Evolutionary conservation across 768 basidiomycete genomes (phyloP).

Genomic region (Suillus fuscotomentosus): DNA sequence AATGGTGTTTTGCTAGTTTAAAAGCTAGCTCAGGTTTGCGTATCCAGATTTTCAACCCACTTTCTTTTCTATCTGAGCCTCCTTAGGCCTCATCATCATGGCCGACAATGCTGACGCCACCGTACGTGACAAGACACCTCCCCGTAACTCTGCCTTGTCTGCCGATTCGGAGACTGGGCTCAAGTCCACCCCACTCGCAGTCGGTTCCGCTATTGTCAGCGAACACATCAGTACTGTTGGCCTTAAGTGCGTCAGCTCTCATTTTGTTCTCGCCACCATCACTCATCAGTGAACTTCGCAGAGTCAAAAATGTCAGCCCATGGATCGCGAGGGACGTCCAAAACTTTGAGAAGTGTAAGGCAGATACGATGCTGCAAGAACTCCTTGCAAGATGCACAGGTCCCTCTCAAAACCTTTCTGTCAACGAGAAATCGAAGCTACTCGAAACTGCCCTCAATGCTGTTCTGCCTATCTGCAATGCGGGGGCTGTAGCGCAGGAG

Average conservation of each 20-base stretch:
- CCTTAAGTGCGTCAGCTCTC: background rate
- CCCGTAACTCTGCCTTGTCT: background rate
- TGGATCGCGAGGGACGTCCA: background rate
- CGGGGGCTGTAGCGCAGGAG: background rate
- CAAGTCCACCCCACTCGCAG: background rate
- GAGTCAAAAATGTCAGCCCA: background rate
- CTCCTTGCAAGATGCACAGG: background rate
- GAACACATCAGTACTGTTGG: background rate
- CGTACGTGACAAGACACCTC: background rate
- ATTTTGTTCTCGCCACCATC: background rate
- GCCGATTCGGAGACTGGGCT: background rate
- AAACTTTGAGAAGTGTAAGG: background rate
- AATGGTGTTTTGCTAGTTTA: background rate
- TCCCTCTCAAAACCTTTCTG: background rate
- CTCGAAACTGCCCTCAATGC: no score
- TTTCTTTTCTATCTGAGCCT: background rate
- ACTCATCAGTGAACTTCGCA: background rate
- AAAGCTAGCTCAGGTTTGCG: background rate
- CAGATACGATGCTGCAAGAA: background rate
- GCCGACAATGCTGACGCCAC: background rate
- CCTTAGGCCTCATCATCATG: background rate
- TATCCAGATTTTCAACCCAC: background rate
- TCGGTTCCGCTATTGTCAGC: background rate
- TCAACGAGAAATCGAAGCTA: background rate
- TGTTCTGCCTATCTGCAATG: background rate